Evolutionary conservation across 2,329 filamentous ascomycete genomes (phyloP).

Genomic region (Paraphoma chrysanthemicola): DNA sequence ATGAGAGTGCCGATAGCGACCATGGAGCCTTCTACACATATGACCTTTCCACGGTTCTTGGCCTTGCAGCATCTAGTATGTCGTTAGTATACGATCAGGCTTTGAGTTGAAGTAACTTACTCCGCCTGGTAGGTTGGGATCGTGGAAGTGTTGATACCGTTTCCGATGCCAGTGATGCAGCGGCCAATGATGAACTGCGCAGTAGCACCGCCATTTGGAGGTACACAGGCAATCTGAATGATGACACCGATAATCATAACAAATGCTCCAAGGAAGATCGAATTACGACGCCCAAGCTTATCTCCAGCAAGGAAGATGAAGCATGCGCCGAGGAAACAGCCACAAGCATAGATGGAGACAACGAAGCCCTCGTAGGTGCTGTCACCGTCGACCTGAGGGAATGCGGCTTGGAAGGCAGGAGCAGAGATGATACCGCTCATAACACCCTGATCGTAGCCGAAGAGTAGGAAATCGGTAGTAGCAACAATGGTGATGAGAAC

Average conservation of each 20-base stretch:
- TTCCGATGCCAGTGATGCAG: conserved; percentile 60
- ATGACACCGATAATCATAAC: conserved; percentile 52
- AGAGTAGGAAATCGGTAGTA: conserved; percentile 56
- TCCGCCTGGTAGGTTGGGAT: conserved; percentile 62
- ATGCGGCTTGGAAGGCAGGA: conserved; percentile 40
- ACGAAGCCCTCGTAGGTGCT: conserved; percentile 53
- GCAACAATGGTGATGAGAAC: conserved; percentile 51
- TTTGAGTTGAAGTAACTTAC: conserved; percentile 22
- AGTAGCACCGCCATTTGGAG: conserved; percentile 37
- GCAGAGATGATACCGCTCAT: conserved; percentile 52
- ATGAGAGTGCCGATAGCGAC: conserved; percentile 59
- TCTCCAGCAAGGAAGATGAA: conserved; percentile 49
- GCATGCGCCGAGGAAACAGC: conserved; percentile 52
- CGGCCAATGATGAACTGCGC: conserved; percentile 61
- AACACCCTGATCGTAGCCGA: conserved; percentile 56
- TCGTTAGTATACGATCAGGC: not conserved
- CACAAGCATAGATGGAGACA: conserved; percentile 60
- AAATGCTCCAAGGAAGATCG: conserved; percentile 51
- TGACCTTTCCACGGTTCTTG: conserved; percentile 65
- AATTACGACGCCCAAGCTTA: conserved; percentile 50
- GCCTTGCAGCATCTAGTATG: conserved; percentile 51
- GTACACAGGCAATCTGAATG: conserved; percentile 45
- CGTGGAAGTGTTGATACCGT: conserved; percentile 62
- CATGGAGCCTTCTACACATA: conserved; percentile 63
- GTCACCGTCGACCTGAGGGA: conserved; percentile 48